phyloP scores from a whole-genome alignment of 768 basidiomycete species.

The Wakefieldia striispora region DNA sequence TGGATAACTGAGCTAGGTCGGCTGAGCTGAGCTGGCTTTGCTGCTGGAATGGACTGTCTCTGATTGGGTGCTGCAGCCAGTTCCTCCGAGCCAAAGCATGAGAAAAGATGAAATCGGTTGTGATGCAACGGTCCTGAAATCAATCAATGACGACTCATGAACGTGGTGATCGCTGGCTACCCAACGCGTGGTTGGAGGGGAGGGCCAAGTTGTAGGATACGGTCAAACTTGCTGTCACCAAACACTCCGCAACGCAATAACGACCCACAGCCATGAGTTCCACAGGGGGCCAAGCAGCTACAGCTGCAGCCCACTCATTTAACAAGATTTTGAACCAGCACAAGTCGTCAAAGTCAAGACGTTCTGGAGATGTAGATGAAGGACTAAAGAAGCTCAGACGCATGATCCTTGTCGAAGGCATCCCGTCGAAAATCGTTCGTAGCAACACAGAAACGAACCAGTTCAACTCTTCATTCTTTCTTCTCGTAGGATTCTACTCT shows the following conservation, averaged over 20 bases:
- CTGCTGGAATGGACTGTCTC: slow-evolving; percentile 13
- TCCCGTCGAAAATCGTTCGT: slow-evolving; percentile 74
- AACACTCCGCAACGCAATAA: slow-evolving; percentile 2
- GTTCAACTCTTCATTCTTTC: not conserved
- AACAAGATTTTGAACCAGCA: slow-evolving; percentile 77
- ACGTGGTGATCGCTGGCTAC: not conserved
- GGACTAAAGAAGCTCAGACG: slow-evolving; percentile 82
- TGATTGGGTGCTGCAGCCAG: slow-evolving; percentile 13
- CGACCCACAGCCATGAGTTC: slow-evolving; percentile 22
- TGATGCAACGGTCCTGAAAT: not conserved
- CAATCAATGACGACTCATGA: not conserved
- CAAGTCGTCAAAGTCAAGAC: slow-evolving; percentile 63
- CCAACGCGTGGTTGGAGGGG: too few species aligned
- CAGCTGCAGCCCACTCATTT: slow-evolving; percentile 65
- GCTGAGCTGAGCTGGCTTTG: not conserved
- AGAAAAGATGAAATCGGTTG: not conserved
- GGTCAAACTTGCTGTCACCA: too few species aligned
- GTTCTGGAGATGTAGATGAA: slow-evolving; percentile 70
- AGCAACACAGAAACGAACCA: not conserved
- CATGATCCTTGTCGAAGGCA: slow-evolving; percentile 87
- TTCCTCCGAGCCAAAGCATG: not conserved
- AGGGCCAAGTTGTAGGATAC: too few species aligned
- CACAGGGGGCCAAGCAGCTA: slow-evolving; percentile 25
- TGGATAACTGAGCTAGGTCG: not conserved
- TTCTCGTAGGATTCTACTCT: slow-evolving; percentile 67